phyloP scores from a whole-genome alignment of 495 filamentous ascomycete species.

The Daldinia vernicosa region DNA sequence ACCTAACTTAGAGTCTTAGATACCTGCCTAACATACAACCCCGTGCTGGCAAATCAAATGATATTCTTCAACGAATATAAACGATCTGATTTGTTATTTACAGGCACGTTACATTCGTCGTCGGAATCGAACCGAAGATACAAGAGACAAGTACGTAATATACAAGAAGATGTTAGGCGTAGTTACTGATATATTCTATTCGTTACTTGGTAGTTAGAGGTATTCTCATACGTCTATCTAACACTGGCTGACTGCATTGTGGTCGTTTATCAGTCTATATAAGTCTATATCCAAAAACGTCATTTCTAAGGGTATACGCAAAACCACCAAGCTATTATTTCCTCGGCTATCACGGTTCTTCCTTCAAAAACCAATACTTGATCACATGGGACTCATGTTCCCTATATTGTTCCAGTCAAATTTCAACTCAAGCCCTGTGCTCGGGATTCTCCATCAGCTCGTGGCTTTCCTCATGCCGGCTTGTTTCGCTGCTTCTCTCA shows the following conservation, averaged over 20 bases:
- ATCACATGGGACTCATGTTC: background rate
- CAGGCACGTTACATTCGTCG: background rate
- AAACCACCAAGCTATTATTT: background rate
- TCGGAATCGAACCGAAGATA: background rate
- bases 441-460: constrained; percentile 23
- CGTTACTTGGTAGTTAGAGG: background rate
- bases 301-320: background rate
- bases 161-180: background rate
- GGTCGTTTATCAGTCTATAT: background rate
- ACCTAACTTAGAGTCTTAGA: constrained; percentile 9
- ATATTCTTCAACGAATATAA: constrained; percentile 10
- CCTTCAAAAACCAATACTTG: background rate
- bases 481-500: background rate
- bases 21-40: constrained; percentile 12
- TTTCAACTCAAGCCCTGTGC: background rate
- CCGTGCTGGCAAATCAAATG: constrained; percentile 33
- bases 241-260: background rate
- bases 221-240: background rate
- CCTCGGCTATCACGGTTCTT: background rate
- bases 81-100: background rate
- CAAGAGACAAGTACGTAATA: background rate
- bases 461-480: constrained; percentile 26
- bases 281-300: background rate
- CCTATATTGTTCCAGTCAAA: background rate
- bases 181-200: background rate